Conservation (phyloP, 192 early-diverging fungal species). For the Ambispora gerdemannii region DNA sequence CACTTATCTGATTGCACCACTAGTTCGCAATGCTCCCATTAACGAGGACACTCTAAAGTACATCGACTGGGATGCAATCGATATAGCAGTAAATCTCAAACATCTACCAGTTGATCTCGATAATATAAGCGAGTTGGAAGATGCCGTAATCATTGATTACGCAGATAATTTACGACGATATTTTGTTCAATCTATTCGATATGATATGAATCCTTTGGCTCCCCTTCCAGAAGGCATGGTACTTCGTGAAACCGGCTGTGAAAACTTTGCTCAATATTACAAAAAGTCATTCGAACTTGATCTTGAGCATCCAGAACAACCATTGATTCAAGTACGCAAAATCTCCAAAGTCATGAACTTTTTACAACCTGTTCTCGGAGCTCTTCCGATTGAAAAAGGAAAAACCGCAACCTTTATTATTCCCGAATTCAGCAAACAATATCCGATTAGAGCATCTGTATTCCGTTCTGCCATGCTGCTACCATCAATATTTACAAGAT, state of each 20-base stretch:
- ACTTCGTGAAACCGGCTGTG: slow-evolving; percentile 34
- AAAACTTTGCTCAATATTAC: slow-evolving; percentile 46
- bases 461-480: slow-evolving; percentile 48
- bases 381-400: slow-evolving; percentile 31
- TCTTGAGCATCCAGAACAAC: slow-evolving; percentile 30
- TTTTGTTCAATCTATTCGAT: slow-evolving; percentile 38
- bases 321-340: slow-evolving; percentile 38
- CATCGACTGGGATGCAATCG: slow-evolving; percentile 52
- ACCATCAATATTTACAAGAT: slow-evolving; percentile 58
- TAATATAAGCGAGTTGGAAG: slow-evolving; percentile 20
- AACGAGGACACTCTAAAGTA: slow-evolving; percentile 36
- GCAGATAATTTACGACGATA: slow-evolving; percentile 44
- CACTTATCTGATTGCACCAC: slow-evolving; percentile 57
- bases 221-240: slow-evolving; percentile 19
- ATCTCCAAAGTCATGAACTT: slow-evolving; percentile 46
- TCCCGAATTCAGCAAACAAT: slow-evolving; percentile 39
- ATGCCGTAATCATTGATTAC: slow-evolving; percentile 41
- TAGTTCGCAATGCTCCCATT: slow-evolving; percentile 32
- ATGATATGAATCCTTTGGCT: slow-evolving; percentile 35
- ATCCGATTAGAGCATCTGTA: slow-evolving; percentile 41
- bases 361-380: slow-evolving; percentile 34
- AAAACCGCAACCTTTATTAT: slow-evolving; percentile 33
- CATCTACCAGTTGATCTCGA: slow-evolving; percentile 28
- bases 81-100: slow-evolving; percentile 7
- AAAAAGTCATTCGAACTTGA: slow-evolving; percentile 31